A percentile compares a stretch with the other conserved stretches of the same genome.
Conservation (phyloP, 257 asterid species). For the Solanum chilense region DNA sequence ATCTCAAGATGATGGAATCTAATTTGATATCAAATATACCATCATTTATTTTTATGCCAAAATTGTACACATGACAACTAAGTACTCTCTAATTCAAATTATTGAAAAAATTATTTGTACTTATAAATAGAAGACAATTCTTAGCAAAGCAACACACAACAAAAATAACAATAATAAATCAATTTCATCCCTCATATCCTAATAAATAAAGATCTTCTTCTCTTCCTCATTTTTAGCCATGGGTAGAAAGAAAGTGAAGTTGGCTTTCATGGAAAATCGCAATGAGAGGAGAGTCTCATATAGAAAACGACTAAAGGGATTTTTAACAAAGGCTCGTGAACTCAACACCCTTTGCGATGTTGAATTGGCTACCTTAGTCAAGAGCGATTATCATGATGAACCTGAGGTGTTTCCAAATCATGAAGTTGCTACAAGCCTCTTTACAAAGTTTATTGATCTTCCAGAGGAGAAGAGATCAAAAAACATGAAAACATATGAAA, state of each 20-base stretch:
- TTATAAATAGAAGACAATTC: neutral
- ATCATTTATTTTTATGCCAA: neutral
- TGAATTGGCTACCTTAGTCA: neutral
- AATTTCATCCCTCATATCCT: neutral
- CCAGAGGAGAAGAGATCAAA: neutral
- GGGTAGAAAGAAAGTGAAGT: neutral
- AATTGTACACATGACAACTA: too few relatives aligned
- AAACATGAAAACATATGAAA: neutral
- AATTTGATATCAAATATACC: neutral
- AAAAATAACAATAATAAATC: neutral
- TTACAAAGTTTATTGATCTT: neutral
- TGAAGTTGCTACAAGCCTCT: neutral
- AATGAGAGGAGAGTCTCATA: neutral
- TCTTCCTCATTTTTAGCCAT: neutral
- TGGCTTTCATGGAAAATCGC: neutral
- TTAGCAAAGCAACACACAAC: too few relatives aligned
- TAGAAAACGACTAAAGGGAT: neutral
- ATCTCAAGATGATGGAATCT: neutral
- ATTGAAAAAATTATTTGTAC: too few relatives aligned
- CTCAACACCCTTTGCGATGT: neutral
- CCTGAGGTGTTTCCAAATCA: neutral
- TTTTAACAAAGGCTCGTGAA: neutral
- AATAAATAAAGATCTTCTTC: neutral
- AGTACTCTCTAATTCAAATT: neutral
- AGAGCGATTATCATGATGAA: neutral